phyloP scores from a whole-genome alignment of 2,329 filamentous ascomycete genomes.

The Penicillium sp. region DNA sequence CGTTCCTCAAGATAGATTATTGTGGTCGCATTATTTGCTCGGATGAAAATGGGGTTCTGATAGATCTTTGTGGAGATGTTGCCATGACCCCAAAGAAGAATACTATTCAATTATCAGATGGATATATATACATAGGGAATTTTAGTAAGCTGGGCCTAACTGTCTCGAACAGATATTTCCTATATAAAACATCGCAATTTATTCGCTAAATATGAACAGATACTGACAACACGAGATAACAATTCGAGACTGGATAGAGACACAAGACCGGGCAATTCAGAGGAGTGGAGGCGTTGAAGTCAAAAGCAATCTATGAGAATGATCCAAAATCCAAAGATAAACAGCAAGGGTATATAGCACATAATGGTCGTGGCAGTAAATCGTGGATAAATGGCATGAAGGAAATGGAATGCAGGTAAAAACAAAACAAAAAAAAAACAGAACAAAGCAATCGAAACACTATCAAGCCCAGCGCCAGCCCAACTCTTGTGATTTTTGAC shows the following conservation, averaged over 20 bases:
- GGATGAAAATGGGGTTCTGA: background rate
- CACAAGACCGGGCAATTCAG: background rate
- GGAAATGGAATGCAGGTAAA: background rate
- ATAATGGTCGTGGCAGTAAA: background rate
- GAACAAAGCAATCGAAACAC: background rate
- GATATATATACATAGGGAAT: too few species aligned
- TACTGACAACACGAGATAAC: background rate
- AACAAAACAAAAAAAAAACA: background rate
- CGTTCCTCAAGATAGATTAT: background rate
- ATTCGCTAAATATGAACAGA: too few species aligned
- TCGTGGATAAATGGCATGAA: background rate
- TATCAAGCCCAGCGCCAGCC: constrained; percentile 42
- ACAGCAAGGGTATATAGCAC: constrained; percentile 5
- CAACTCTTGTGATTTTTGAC: constrained; percentile 24
- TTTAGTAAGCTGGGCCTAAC: background rate
- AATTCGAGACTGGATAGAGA: too few species aligned
- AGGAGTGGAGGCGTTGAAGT: background rate
- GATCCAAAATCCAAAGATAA: background rate
- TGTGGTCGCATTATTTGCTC: constrained; percentile 10
- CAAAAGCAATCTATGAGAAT: background rate
- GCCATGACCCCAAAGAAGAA: background rate
- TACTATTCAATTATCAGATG: background rate
- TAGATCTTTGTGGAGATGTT: background rate
- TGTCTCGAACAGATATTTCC: background rate
- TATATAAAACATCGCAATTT: background rate